Evolutionary conservation across 73 alveolate genomes (phyloP), one percentile per base, ranked within the genome.

Genomic region (Paramecium sonneborni): DNA sequence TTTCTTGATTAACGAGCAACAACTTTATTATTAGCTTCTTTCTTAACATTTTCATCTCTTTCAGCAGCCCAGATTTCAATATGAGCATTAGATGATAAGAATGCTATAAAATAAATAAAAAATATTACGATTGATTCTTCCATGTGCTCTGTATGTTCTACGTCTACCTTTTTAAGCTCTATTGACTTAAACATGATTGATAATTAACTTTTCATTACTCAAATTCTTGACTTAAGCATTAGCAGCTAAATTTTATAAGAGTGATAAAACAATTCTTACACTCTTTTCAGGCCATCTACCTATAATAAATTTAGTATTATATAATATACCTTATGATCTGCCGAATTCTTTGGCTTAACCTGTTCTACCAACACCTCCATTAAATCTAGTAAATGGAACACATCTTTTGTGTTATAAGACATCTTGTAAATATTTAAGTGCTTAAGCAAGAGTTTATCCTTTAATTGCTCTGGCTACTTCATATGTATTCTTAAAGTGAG

Each of bases 111-210:
- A 43, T 52, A 24, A 56, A 72, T 69, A 14, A 48, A 18, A 68
- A 26, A 69, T 9, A 18, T 69, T 88, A 88, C 94, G 99, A 86
- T 96, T 96, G 86, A 97, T 97, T 92, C 99, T 96, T 89, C 99
- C 99, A 92, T 97, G 99, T 72, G 99, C 99, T 93, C 99, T 96
- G 97, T 96, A 97, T 85, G 99, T 97, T 93, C 99, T 95, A 95
- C 99, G 96, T 97, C 99, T 97, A 52, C 99, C 99, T 91, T 96
- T 92, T 62, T 93, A 95, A 30, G 99, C 99, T 93, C 98, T 95
- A 95, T 97, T 95, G 91, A 96, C 99, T 55, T 93, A 93, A 18
- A 94, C 98, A 93, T 96, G 98, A 92, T 95, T 84, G 91, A 97
- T 93, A 41, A 84, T 89, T 85, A 97, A 88, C 92, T 97, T 97